phyloP scores from a whole-genome alignment of 1,284 basidiomycete genomes.

The Tylopilus orsonianus region DNA sequence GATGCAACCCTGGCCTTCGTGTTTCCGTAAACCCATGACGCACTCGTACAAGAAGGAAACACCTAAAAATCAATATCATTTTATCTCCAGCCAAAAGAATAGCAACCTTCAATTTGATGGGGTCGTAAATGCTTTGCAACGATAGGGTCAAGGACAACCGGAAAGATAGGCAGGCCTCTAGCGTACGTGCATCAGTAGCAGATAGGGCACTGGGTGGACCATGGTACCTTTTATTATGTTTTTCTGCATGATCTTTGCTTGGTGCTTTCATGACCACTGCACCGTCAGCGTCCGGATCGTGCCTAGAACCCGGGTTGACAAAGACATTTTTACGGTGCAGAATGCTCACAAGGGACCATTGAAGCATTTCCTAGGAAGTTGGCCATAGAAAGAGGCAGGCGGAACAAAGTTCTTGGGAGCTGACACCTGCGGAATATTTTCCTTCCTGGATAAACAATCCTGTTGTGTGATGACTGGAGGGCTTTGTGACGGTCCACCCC shows the following conservation, averaged over 20 bases:
- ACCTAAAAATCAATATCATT: slow-evolving; percentile 41
- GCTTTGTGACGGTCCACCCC: slow-evolving; percentile 2
- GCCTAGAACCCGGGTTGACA: slow-evolving; percentile 37
- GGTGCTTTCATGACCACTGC: slow-evolving; percentile 89
- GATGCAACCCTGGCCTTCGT: slow-evolving; percentile 91
- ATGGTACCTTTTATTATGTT: slow-evolving; percentile 71
- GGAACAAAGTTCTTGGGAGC: slow-evolving; percentile 47
- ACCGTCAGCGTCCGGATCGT: slow-evolving; percentile 72
- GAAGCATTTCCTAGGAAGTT: slow-evolving; percentile 42
- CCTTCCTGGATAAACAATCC: slow-evolving; percentile 20
- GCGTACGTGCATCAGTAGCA: slow-evolving; percentile 10
- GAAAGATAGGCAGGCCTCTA: slow-evolving; percentile 64
- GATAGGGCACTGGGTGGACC: not conserved
- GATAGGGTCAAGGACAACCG: slow-evolving; percentile 94
- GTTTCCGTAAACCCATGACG: slow-evolving; percentile 90
- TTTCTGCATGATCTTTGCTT: slow-evolving; percentile 62
- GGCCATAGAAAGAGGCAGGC: slow-evolving; percentile 61
- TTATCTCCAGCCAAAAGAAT: not conserved
- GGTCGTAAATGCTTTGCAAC: slow-evolving; percentile 76
- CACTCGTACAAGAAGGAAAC: slow-evolving; percentile 94
- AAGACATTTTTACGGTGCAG: slow-evolving; percentile 2
- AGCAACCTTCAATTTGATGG: slow-evolving; percentile 86
- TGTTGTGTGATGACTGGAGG: slow-evolving; percentile 4
- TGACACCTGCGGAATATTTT: slow-evolving; percentile 23
- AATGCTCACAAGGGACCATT: slow-evolving; percentile 55